Conservation (phyloP, 179 eudicot genomes). For the Camellia oleifera region DNA sequence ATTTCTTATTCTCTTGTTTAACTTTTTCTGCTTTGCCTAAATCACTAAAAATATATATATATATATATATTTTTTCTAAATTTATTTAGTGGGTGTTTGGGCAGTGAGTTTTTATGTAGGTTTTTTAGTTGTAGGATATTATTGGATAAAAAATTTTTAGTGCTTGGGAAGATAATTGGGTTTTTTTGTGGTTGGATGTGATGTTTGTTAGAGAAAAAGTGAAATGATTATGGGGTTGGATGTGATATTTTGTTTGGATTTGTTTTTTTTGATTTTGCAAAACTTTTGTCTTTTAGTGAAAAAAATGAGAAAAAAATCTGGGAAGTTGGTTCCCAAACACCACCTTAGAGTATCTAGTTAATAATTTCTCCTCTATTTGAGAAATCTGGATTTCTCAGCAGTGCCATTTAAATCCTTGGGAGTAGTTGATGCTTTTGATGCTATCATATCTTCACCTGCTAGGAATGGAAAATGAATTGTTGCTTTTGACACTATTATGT, state of each 20-base stretch:
- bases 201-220: too few relatives aligned
- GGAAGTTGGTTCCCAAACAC: too few relatives aligned
- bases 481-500: background rate
- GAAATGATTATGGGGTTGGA: too few relatives aligned
- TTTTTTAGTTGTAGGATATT: too few relatives aligned
- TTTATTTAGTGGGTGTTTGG: background rate
- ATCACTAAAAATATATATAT: background rate
- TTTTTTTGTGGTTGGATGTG: too few relatives aligned
- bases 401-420: background rate
- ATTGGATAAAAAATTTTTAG: too few relatives aligned
- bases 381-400: background rate
- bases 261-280: too few relatives aligned
- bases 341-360: background rate
- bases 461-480: background rate
- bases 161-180: too few relatives aligned
- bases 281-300: too few relatives aligned
- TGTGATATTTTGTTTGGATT: too few relatives aligned
- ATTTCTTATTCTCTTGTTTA: background rate
- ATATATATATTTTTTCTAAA: background rate
- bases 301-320: too few relatives aligned
- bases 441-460: background rate
- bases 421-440: background rate
- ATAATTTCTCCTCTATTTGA: background rate
- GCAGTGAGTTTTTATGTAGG: too few relatives aligned
- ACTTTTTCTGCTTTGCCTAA: background rate